phyloP scores from a whole-genome alignment of 2,329 filamentous ascomycete genomes.

The Paecilomyces sp. region DNA sequence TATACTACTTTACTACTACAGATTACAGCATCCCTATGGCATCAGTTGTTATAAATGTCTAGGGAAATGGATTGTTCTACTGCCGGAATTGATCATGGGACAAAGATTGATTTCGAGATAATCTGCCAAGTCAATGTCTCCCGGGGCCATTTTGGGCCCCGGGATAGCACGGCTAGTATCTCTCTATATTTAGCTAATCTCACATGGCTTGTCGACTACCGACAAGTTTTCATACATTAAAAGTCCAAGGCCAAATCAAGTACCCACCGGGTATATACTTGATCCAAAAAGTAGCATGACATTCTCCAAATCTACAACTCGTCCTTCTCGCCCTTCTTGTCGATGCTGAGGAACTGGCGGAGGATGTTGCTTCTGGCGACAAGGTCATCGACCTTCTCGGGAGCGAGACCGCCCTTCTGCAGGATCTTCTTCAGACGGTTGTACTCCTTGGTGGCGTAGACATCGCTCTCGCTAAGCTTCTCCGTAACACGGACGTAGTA shows the following conservation, averaged over 20 bases:
- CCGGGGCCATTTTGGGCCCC: neutral
- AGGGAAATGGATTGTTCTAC: neutral
- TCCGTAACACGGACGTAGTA: slow-evolving; percentile 92
- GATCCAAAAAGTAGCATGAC: neutral
- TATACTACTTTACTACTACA: too few species aligned
- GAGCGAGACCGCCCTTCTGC: slow-evolving; percentile 76
- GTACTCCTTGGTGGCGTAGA: slow-evolving; percentile 79
- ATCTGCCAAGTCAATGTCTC: neutral
- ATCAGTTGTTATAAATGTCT: neutral
- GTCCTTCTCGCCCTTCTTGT: slow-evolving; percentile 51
- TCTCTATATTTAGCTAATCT: neutral
- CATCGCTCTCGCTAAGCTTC: slow-evolving; percentile 72
- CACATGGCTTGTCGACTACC: neutral
- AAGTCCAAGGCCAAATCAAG: neutral
- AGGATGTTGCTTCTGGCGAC: slow-evolving; percentile 83
- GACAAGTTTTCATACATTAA: neutral
- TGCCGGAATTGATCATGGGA: neutral
- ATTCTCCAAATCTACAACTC: slow-evolving; percentile 51
- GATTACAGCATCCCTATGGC: neutral
- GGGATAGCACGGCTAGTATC: neutral
- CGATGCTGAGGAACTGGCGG: slow-evolving; percentile 60
- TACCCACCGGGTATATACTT: neutral
- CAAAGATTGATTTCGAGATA: neutral
- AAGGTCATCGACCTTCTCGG: slow-evolving; percentile 82
- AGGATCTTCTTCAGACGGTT: slow-evolving; percentile 71